Conservation (phyloP, 2,329 filamentous ascomycete genomes). For the Trichoderma sp. region DNA sequence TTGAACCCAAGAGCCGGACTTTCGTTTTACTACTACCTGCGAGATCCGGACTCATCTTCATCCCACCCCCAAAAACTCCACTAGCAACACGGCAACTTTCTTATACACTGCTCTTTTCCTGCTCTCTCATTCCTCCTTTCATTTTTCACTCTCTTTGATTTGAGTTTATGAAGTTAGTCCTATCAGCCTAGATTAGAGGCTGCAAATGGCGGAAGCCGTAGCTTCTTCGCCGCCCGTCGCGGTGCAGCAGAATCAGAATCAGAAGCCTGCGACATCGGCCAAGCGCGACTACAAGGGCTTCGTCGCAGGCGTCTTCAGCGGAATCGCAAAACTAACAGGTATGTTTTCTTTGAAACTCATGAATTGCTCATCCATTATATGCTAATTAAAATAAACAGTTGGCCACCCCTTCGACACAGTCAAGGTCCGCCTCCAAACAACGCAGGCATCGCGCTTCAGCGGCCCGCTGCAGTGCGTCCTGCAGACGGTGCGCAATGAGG, state of each 20-base stretch:
- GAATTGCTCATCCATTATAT: neutral
- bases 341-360: constrained; percentile 15
- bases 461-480: constrained; percentile 83
- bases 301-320: constrained; percentile 92
- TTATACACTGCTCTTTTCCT: neutral
- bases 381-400: constrained; percentile 37
- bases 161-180: neutral
- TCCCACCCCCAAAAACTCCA: neutral
- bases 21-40: neutral
- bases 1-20: neutral
- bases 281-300: constrained; percentile 81
- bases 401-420: constrained; percentile 88
- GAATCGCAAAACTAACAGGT: constrained; percentile 86
- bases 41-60: neutral
- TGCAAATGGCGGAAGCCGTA: constrained; percentile 11
- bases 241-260: neutral
- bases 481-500: constrained; percentile 83
- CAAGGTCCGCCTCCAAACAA: constrained; percentile 93
- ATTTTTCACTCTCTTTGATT: neutral
- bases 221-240: neutral
- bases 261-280: constrained; percentile 10
- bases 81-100: neutral
- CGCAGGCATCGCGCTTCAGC: constrained; percentile 70
- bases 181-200: neutral
- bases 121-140: neutral